Evolutionary conservation across 345 rosid species (phyloP).

Genomic region (Eucalyptus camaldulensis): DNA sequence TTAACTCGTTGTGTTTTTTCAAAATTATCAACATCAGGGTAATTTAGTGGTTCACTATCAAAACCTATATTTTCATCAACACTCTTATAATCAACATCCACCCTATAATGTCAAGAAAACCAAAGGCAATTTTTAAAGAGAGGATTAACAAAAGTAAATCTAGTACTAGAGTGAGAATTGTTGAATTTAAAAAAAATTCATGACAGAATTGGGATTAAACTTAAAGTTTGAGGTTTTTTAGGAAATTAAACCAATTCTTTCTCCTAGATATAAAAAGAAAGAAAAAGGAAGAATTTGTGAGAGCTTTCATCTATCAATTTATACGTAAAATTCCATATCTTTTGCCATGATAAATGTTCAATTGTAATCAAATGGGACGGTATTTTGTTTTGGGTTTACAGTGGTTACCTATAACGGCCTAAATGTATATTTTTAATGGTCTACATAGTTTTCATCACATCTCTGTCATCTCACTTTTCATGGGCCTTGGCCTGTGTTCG

Average conservation of each 20-base stretch:
- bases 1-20: neutral
- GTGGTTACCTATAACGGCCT: neutral
- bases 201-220: neutral
- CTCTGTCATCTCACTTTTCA: neutral
- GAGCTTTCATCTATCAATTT: neutral
- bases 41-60: neutral
- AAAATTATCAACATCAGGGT: neutral
- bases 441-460: neutral
- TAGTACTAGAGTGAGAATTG: neutral
- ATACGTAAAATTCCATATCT: neutral
- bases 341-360: neutral
- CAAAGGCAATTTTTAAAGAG: neutral
- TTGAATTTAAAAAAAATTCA: neutral
- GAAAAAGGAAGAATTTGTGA: neutral
- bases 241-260: neutral
- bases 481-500: neutral
- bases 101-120: neutral
- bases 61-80: neutral
- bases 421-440: neutral
- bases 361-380: neutral
- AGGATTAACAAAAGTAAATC: neutral
- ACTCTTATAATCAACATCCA: neutral
- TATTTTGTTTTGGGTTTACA: neutral
- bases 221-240: neutral
- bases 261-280: too few relatives aligned